Percentiles rank a stretch among this genome's conserved stretches.
Evolutionary conservation across 805 yeast species (phyloP).

Genomic region (Isabelozyma heimii): DNA sequence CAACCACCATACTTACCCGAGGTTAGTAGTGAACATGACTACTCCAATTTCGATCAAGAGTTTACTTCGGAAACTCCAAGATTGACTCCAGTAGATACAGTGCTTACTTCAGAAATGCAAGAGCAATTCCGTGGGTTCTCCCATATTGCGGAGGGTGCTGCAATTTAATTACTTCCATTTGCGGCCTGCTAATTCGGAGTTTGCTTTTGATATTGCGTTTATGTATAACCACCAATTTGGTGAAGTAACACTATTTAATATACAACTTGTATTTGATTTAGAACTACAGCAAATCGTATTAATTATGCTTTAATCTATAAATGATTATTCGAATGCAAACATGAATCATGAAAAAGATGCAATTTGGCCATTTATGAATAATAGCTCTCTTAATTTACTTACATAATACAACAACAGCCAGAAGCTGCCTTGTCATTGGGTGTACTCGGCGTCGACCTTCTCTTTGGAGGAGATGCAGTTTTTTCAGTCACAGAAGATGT

Average conservation of each 20-base stretch:
- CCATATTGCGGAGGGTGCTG: constrained; percentile 66
- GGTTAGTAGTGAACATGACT: constrained; percentile 82
- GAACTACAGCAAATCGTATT: neutral
- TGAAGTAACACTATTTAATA: neutral
- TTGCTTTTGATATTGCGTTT: too few species aligned
- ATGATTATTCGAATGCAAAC: too few species aligned
- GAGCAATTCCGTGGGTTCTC: constrained; percentile 98
- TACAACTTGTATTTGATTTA: neutral
- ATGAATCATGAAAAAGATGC: too few species aligned
- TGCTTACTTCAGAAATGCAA: constrained; percentile 82
- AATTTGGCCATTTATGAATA: too few species aligned
- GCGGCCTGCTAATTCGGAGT: neutral
- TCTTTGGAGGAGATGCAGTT: too few species aligned
- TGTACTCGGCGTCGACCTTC: too few species aligned
- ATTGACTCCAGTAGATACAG: constrained; percentile 89
- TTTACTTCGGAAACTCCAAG: constrained; percentile 94
- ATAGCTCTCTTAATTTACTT: too few species aligned
- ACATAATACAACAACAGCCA: too few species aligned
- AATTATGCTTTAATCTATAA: too few species aligned
- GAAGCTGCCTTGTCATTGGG: too few species aligned
- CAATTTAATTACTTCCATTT: constrained; percentile 16
- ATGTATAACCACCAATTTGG: neutral
- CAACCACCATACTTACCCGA: constrained; percentile 91
- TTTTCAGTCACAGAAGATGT: too few species aligned
- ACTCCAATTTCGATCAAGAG: constrained; percentile 89